Evolutionary conservation across 805 yeast genomes (phyloP).

Genomic region (Brettanomyces anomalus): DNA sequence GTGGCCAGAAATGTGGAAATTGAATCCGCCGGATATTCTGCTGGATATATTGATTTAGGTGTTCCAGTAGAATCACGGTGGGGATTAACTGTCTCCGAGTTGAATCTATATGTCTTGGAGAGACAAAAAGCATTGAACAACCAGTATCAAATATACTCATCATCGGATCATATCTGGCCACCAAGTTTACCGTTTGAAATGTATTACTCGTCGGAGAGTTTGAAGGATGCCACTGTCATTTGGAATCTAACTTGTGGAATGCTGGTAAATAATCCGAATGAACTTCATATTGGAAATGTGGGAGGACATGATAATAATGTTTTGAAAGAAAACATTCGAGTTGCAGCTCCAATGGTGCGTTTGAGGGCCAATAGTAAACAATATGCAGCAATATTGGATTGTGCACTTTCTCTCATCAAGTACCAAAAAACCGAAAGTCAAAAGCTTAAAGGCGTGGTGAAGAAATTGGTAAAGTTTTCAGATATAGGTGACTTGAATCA

Average conservation of each 20-base stretch:
- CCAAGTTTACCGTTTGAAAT: constrained; percentile 60
- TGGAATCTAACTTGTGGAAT: constrained; percentile 45
- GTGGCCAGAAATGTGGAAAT: constrained; percentile 43
- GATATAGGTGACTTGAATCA: constrained; percentile 18
- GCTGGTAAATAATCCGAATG: constrained; percentile 42
- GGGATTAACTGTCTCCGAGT: constrained; percentile 47
- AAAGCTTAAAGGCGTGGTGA: constrained; percentile 30
- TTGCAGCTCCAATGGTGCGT: constrained; percentile 35
- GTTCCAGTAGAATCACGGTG: constrained; percentile 45
- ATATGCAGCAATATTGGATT: constrained; percentile 43
- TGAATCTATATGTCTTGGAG: constrained; percentile 44
- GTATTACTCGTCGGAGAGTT: constrained; percentile 38
- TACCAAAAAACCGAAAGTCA: constrained; percentile 28
- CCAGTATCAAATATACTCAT: constrained; percentile 24
- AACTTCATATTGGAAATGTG: constrained; percentile 32
- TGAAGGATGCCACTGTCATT: constrained; percentile 38
- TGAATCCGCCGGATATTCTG: constrained; percentile 25
- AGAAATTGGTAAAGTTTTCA: constrained; percentile 22
- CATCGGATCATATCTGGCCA: constrained; percentile 41
- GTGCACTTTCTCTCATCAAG: constrained; percentile 34
- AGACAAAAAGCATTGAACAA: constrained; percentile 26
- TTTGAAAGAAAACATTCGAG: constrained; percentile 15
- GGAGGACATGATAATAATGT: constrained; percentile 7
- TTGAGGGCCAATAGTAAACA: constrained; percentile 49
- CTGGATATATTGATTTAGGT: constrained; percentile 30